phyloP scores from a whole-genome alignment of 352 stramenopile species.

The Globisporangium alternatum region DNA sequence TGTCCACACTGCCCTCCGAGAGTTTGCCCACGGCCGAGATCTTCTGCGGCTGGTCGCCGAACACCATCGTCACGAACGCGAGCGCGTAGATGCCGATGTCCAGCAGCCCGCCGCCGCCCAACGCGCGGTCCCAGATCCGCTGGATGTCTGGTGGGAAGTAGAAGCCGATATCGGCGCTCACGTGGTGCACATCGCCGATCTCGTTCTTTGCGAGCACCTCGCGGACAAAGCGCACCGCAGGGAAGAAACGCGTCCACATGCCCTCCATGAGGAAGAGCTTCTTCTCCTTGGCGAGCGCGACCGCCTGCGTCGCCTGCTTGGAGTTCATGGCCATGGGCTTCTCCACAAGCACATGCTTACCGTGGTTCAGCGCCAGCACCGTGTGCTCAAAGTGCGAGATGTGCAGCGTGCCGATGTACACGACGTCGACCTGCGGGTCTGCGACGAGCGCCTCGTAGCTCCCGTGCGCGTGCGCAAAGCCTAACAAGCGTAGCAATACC shows the following conservation, averaged over 20 bases:
- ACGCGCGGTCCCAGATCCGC: slow-evolving; percentile 63
- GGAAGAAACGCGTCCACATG: slow-evolving; percentile 81
- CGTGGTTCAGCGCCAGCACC: slow-evolving; percentile 54
- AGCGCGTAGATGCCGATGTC: slow-evolving; percentile 83
- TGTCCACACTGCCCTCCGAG: slow-evolving; percentile 48
- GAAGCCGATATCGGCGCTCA: slow-evolving; percentile 64
- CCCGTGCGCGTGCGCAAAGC: slow-evolving; percentile 59
- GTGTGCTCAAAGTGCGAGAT: slow-evolving; percentile 68
- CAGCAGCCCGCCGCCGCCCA: slow-evolving; percentile 66
- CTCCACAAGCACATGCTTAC: slow-evolving; percentile 89
- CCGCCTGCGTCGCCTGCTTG: slow-evolving; percentile 61
- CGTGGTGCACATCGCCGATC: slow-evolving; percentile 58
- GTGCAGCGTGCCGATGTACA: slow-evolving; percentile 89
- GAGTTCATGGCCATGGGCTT: slow-evolving; percentile 87
- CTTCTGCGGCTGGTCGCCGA: slow-evolving; percentile 40
- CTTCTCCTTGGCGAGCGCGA: slow-evolving; percentile 46
- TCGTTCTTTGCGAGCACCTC: slow-evolving; percentile 31
- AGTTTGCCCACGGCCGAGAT: slow-evolving; percentile 47
- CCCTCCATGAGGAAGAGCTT: slow-evolving; percentile 68
- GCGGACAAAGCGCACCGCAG: slow-evolving; percentile 42
- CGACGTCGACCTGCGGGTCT: slow-evolving; percentile 79
- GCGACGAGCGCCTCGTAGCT: slow-evolving; percentile 76
- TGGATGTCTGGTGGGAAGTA: slow-evolving; percentile 36
- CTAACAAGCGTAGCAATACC: slow-evolving; percentile 10
- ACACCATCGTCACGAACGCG: slow-evolving; percentile 63